Base-by-base conservation (phyloP, 192 early-diverging fungal genomes). In the Dispira simplex region DNA sequence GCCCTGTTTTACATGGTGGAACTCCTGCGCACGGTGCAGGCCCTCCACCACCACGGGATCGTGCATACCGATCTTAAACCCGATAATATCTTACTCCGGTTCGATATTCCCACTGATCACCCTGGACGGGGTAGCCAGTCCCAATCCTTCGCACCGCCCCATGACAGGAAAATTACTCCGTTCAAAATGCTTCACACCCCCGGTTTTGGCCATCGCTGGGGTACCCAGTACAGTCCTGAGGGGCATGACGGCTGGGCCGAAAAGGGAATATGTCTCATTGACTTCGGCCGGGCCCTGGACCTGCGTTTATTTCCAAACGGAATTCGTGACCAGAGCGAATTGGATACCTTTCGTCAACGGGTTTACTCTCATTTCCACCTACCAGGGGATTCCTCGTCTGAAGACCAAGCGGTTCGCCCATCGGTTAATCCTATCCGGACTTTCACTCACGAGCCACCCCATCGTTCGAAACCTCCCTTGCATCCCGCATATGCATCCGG, bases 261-360 rank as follows among this genome's bases (percentile, higher is more conserved):
- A n/a, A 62, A 62, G 43, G 59, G 59, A 0, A 44, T 62, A n/a
- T 45, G 28, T 14, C 16, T 62, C 11, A 62, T 62, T 62, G 59
- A 62, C 45, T 62, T 62, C 43, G 59, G 59, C 44, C 59, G 59
- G 39, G 59, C 59, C n/a, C 28, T 62, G 20, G 59, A 62, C 45
- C 25, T 62, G 44, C 12, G 44, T 11, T 18, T 25, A 12, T 20
- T 44, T n/a, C 59, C 59, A 43, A 0, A 27, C 10, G 20, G 21
- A 18, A 11, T 26, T 6, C 18, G 26, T 10, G 56, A n/a, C 8
- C 27, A 43, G 11, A 26, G 27, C 1, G 27, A n/a, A 11, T 58
- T 18, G 20, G n/a, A 26, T 6, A 27, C 18, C n/a, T 26, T 58
- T 26, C 32, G 27, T n/a, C 43, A 26, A 1, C n/a, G 14, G 26